Base-by-base conservation (phyloP, 345 rosid genomes). In the Salix suchowensis region DNA sequence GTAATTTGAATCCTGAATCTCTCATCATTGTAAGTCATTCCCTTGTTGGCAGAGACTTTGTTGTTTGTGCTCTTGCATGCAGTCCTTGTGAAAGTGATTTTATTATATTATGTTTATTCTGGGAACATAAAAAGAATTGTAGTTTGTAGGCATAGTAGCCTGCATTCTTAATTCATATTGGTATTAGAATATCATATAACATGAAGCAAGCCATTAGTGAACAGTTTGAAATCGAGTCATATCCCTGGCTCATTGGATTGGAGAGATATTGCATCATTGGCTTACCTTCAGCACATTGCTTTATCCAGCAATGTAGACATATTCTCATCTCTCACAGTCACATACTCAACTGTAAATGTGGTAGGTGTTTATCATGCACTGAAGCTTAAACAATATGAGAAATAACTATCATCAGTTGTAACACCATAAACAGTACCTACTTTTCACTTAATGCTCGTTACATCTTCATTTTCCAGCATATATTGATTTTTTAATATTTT, bases 1-100 rank as follows among this genome's bases (percentile, higher is more conserved):
- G 97, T 79, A 82, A 86, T 81, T 87, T 96, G 89, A 91, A 93
- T 79, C 92, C 97, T 65, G 91, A 90, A 76, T 81, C 93, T 71
- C 81, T 91, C 70, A 91, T 93, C 77, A 91, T 86, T 4, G 98
- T 96, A 83, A 83, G 91, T 82, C 65, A 4, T 44, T 23, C 52
- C 36, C 37, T 46, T 60, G 16, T 39, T 12, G 5, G 14, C 30
- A 28, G 30, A 69, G 32, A 39, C 26, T 61, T 74, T 7, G 23
- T 46, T 74, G 54, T 13, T 32, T 32, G 34, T 74, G 54, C 19
- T 34, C 67, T 26, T 52, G 14, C 37, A 8, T n/a, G 30, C 65
- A n/a, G 62, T 64, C 36, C 70, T 46, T 66, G 28, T 34, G 24
- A 34, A 50, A 52, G 16, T 50, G n/a, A 13, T 75, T 12, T 5